Conservation (phyloP, 2,329 filamentous ascomycete genomes). For the Seiridium unicorne region DNA sequence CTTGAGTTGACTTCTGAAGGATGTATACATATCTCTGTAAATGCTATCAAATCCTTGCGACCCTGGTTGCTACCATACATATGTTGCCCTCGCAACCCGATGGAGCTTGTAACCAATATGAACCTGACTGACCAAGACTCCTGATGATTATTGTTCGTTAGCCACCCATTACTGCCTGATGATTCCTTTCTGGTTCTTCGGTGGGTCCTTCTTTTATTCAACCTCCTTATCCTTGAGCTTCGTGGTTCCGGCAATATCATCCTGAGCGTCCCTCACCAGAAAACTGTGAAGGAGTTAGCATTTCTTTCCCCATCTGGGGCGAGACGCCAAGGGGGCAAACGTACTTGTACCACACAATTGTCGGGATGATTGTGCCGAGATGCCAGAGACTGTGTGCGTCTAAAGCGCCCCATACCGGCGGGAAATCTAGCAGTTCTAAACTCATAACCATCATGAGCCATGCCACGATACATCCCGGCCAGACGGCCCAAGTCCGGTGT, state of each 20-base stretch:
- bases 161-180: too few relatives aligned
- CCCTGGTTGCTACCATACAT: too few relatives aligned
- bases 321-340: conserved; percentile 37
- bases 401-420: conserved; percentile 76
- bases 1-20: too few relatives aligned
- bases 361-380: conserved; percentile 84
- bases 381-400: conserved; percentile 98
- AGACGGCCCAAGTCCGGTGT: conserved; percentile 75
- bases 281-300: conserved; percentile 55
- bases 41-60: too few relatives aligned
- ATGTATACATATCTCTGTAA: too few relatives aligned
- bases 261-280: conserved; percentile 78
- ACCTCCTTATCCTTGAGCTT: conserved; percentile 6
- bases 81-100: too few relatives aligned
- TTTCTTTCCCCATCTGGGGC: conserved; percentile 9
- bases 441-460: conserved; percentile 95
- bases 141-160: neutral
- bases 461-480: conserved; percentile 86
- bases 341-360: conserved; percentile 92
- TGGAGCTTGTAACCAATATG: too few relatives aligned
- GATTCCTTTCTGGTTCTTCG: too few relatives aligned
- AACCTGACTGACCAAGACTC: neutral
- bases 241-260: conserved; percentile 62
- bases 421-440: conserved; percentile 90
- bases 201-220: neutral